A percentile compares a stretch with the other conserved stretches of the same genome.
phyloP scores from a whole-genome alignment of 2,329 filamentous ascomycete genomes.

The Colletotrichum echinochloae region DNA sequence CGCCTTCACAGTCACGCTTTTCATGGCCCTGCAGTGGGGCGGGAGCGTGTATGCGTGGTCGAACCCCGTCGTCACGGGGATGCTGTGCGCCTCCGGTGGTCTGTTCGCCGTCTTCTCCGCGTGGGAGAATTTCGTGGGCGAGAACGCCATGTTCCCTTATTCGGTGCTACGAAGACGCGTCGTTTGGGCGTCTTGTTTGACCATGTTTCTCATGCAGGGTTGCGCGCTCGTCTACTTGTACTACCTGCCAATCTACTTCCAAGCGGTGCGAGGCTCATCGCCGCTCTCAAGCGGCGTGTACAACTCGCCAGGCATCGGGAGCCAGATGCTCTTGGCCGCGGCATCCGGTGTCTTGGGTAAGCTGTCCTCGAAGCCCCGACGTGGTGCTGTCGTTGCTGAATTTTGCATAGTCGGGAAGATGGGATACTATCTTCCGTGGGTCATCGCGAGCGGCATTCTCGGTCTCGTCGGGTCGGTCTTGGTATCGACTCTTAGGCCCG shows the following conservation, averaged over 20 bases:
- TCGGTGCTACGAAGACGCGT: slow-evolving; percentile 57
- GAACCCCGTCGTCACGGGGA: slow-evolving; percentile 52
- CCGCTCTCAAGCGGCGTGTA: slow-evolving; percentile 53
- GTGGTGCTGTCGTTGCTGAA: neutral
- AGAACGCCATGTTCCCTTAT: slow-evolving; percentile 62
- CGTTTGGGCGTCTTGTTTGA: slow-evolving; percentile 56
- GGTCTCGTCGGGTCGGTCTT: slow-evolving; percentile 35
- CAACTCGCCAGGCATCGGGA: slow-evolving; percentile 55
- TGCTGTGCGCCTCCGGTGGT: slow-evolving; percentile 52
- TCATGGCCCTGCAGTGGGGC: slow-evolving; percentile 60
- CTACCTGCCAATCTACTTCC: slow-evolving; percentile 65
- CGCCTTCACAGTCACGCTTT: slow-evolving; percentile 53
- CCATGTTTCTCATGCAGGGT: slow-evolving; percentile 54
- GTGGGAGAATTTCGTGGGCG: slow-evolving; percentile 59
- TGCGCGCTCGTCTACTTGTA: slow-evolving; percentile 59
- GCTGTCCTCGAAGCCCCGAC: neutral
- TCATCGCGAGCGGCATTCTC: neutral
- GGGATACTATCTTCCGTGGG: neutral
- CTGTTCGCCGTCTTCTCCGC: slow-evolving; percentile 50
- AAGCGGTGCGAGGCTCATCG: slow-evolving; percentile 56
- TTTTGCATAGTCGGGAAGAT: neutral
- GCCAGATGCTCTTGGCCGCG: slow-evolving; percentile 51
- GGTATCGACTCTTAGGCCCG: slow-evolving; percentile 52
- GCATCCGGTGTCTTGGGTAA: slow-evolving; percentile 49
- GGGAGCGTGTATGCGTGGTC: slow-evolving; percentile 54